These are phyloP conservation scores for Seminavis robusta DNA, from an alignment of 108 stramenopile genomes.

Conservation along the genomic window DNA sequence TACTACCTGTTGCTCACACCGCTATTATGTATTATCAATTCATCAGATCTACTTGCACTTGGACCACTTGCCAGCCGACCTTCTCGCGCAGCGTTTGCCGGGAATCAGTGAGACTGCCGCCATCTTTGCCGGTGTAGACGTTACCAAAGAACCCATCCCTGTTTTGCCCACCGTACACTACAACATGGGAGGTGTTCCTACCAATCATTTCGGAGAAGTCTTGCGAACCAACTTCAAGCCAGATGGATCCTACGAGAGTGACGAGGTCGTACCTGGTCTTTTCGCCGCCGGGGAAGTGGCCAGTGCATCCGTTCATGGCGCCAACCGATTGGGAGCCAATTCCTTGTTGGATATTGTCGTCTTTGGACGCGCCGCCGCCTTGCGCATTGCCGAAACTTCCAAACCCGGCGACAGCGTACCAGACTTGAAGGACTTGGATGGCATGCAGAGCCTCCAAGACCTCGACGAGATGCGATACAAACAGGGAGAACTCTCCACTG, in stretches of 20 bases:
- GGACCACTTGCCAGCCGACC: slow-evolving; percentile 97
- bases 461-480: slow-evolving; percentile 89
- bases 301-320: slow-evolving; percentile 99
- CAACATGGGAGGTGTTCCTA: slow-evolving; percentile 97
- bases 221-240: slow-evolving; percentile 81
- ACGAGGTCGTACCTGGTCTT: slow-evolving; percentile 93
- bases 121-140: slow-evolving; percentile 99
- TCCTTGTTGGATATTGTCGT: slow-evolving; percentile 98
- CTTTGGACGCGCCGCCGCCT: slow-evolving; percentile 97
- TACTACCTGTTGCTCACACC: background rate
- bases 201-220: slow-evolving; percentile 96
- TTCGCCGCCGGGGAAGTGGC: slow-evolving; percentile 99
- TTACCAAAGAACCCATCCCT: slow-evolving; percentile 99
- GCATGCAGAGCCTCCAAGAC: slow-evolving; percentile 82
- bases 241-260: slow-evolving; percentile 42
- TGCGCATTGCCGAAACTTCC: slow-evolving; percentile 93
- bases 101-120: slow-evolving; percentile 98
- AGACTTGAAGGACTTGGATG: slow-evolving; percentile 69
- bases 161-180: slow-evolving; percentile 95
- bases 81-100: slow-evolving; percentile 94
- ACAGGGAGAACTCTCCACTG: slow-evolving; percentile 70
- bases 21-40: slow-evolving; percentile 8
- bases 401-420: slow-evolving; percentile 89
- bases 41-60: slow-evolving; percentile 91
- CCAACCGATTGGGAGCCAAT: slow-evolving; percentile 99